Conservation (phyloP, 805 yeast genomes). For the Zygosaccharomyces lentus region DNA sequence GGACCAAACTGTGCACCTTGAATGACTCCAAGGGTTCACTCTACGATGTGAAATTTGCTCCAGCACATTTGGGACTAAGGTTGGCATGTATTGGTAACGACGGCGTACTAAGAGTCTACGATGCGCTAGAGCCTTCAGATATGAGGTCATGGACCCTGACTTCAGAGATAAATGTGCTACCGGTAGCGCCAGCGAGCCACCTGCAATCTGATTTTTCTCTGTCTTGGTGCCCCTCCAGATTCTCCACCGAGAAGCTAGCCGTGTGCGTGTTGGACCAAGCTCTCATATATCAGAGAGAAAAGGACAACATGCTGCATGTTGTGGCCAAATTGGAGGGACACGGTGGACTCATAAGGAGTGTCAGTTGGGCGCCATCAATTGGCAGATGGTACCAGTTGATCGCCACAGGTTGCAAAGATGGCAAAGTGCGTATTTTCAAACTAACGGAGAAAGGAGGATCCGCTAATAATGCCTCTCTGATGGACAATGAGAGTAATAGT, state of each 20-base stretch:
- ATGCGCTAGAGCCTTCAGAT: conserved; percentile 86
- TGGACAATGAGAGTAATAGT: conserved; percentile 7
- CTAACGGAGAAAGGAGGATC: conserved; percentile 42
- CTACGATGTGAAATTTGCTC: conserved; percentile 87
- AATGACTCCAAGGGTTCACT: conserved; percentile 87
- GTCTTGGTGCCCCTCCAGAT: conserved; percentile 88
- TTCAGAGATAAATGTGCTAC: conserved; percentile 62
- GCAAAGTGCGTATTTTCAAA: conserved; percentile 80
- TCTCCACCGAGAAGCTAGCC: conserved; percentile 72
- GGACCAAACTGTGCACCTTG: conserved; percentile 70
- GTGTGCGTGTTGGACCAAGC: conserved; percentile 88
- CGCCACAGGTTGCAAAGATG: conserved; percentile 97
- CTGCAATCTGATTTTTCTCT: conserved; percentile 81
- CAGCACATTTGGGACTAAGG: conserved; percentile 73
- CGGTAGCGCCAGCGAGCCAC: conserved; percentile 70
- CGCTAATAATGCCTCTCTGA: conserved; percentile 1
- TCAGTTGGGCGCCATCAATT: conserved; percentile 96
- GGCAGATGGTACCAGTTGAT: conserved; percentile 82
- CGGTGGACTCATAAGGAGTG: conserved; percentile 77
- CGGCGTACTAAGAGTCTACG: conserved; percentile 79
- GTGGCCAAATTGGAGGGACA: conserved; percentile 77
- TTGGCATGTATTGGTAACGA: conserved; percentile 87
- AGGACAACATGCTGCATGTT: conserved; percentile 48
- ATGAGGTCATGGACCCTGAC: conserved; percentile 75
- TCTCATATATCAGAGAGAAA: conserved; percentile 58